phyloP scores from a whole-genome alignment of 31 red algal species.

The Endocladia muricata region DNA sequence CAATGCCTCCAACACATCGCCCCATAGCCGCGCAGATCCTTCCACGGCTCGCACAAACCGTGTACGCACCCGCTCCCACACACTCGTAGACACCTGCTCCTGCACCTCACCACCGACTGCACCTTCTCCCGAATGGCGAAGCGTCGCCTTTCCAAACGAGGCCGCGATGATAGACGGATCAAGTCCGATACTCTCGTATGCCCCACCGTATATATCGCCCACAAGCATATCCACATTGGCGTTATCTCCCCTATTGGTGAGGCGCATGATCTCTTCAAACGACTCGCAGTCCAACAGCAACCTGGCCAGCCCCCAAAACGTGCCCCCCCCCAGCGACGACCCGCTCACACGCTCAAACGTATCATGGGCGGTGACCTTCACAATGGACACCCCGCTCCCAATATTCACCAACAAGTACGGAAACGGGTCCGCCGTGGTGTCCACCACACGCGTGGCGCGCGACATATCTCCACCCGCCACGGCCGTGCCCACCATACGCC shows the following conservation, averaged over 20 bases:
- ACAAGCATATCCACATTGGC: constrained; percentile 96
- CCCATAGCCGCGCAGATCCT: constrained; percentile 62
- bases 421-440: constrained; percentile 68
- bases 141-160: constrained; percentile 94
- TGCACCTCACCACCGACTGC: no score
- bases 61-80: background rate
- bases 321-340: constrained; percentile 90
- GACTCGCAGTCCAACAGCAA: constrained; percentile 88
- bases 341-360: constrained; percentile 85
- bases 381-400: constrained; percentile 89
- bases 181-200: constrained; percentile 74
- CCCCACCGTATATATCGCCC: constrained; percentile 94
- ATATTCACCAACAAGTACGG: constrained; percentile 96
- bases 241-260: constrained; percentile 85
- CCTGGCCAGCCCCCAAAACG: constrained; percentile 93
- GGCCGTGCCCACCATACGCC: background rate
- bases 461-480: background rate
- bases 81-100: background rate
- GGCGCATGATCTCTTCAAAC: constrained; percentile 90
- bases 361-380: constrained; percentile 78
- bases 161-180: constrained; percentile 83
- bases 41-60: constrained; percentile 51
- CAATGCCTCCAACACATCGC: constrained; percentile 40
- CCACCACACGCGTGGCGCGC: constrained; percentile 33
- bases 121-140: constrained; percentile 43